Percentiles rank a stretch among this genome's conserved stretches.
Evolutionary conservation across 306 rosid genomes (phyloP).

Genomic region (Rubus idaeus): DNA sequence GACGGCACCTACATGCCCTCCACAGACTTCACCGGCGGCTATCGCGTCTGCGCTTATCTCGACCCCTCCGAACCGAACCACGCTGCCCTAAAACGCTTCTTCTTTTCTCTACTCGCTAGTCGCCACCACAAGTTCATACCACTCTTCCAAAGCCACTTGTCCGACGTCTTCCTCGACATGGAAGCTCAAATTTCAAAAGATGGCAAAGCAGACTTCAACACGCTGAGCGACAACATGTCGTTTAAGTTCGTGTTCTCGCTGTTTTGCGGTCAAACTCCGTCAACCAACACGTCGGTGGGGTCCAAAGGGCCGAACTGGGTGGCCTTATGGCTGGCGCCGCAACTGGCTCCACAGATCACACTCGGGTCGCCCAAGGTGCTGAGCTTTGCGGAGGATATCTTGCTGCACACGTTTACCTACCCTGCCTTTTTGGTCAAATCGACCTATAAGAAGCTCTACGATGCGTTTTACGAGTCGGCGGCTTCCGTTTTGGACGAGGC

Average conservation of each 20-base stretch:
- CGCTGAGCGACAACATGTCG: slow-evolving; percentile 16
- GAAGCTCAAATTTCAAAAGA: slow-evolving; percentile 30
- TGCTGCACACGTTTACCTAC: slow-evolving; percentile 41
- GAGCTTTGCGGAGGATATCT: slow-evolving; percentile 43
- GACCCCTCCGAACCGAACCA: slow-evolving; percentile 66
- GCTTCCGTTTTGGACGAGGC: slow-evolving; percentile 51
- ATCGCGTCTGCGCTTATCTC: slow-evolving; percentile 59
- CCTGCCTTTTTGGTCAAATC: slow-evolving; percentile 50
- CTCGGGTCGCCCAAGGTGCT: slow-evolving; percentile 43
- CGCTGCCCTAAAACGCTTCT: slow-evolving; percentile 38
- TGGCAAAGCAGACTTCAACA: slow-evolving; percentile 32
- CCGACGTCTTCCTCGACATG: slow-evolving; percentile 30
- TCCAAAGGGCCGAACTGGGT: slow-evolving; percentile 37
- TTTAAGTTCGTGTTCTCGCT: slow-evolving; percentile 54
- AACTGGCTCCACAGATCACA: slow-evolving; percentile 52
- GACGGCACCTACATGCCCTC: slow-evolving; percentile 90
- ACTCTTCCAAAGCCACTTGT: slow-evolving; percentile 31
- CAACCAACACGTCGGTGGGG: slow-evolving; percentile 13
- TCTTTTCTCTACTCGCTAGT: slow-evolving; percentile 30
- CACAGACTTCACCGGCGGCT: slow-evolving; percentile 57
- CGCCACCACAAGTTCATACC: slow-evolving; percentile 46
- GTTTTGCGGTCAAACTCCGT: slow-evolving; percentile 39
- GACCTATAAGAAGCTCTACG: slow-evolving; percentile 46
- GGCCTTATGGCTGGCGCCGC: slow-evolving; percentile 44
- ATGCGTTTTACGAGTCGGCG: slow-evolving; percentile 31